These are phyloP conservation scores for Isatis tinctoria DNA, from an alignment of 345 rosid genomes.

Conservation along the genomic window DNA sequence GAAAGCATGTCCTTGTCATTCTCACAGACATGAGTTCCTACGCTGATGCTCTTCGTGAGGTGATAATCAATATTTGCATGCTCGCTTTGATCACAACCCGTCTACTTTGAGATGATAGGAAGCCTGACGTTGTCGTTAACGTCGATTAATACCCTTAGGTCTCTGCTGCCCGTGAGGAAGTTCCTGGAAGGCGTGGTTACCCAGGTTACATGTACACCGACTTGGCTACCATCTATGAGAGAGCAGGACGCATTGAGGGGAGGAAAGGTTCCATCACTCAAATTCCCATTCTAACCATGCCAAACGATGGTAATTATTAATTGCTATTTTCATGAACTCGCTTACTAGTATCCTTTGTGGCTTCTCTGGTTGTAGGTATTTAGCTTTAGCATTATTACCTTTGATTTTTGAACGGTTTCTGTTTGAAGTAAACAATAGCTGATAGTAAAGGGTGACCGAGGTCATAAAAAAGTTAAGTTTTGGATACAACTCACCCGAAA, in stretches of 20 bases:
- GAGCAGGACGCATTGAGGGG: constrained; percentile 91
- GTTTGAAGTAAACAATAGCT: background rate
- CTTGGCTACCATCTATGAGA: constrained; percentile 85
- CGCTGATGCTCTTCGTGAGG: constrained; percentile 98
- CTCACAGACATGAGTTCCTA: constrained; percentile 94
- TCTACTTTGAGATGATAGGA: background rate
- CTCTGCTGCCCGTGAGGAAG: constrained; percentile 94
- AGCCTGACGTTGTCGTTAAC: background rate
- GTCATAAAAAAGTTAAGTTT: background rate
- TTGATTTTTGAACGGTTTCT: background rate
- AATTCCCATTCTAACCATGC: constrained; percentile 90
- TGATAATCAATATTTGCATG: constrained; percentile 9
- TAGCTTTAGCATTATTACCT: background rate
- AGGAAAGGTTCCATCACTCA: constrained; percentile 86
- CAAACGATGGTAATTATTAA: constrained; percentile 63
- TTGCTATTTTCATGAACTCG: background rate
- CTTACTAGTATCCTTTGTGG: background rate
- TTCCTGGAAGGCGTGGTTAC: constrained; percentile 93
- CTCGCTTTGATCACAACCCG: constrained; percentile 8
- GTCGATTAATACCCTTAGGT: constrained; percentile 42
- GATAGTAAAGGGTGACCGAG: background rate
- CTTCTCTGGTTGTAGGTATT: background rate
- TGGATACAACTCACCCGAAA: background rate
- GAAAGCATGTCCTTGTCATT: constrained; percentile 94
- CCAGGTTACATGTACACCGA: constrained; percentile 94